Base-by-base conservation (phyloP, 495 filamentous ascomycete species). In the Baudoinia panamericana region DNA sequence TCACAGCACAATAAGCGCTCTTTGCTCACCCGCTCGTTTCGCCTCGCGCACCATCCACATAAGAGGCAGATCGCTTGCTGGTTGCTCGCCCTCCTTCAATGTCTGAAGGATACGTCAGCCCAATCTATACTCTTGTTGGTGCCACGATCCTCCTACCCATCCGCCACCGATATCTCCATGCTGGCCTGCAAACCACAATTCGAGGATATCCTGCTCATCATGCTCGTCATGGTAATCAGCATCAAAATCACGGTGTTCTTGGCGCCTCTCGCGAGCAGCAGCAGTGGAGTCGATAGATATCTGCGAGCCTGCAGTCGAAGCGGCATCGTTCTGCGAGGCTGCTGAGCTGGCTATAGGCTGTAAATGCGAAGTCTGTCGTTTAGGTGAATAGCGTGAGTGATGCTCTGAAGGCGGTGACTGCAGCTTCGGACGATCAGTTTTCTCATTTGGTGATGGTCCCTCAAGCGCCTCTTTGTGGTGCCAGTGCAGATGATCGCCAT, bases 91-190 rank as follows among this genome's bases (percentile, higher is more conserved):
- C 0, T 67, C 75, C n/a, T n/a, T n/a, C n/a, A n/a, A n/a, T n/a
- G n/a, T n/a, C n/a, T n/a, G n/a, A n/a, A n/a, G n/a, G n/a, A n/a
- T n/a, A n/a, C n/a, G n/a, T n/a, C n/a, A n/a, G n/a, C n/a, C n/a
- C n/a, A n/a, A n/a, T n/a, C n/a, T n/a, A n/a, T n/a, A n/a, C n/a
- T n/a, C n/a, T n/a, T n/a, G n/a, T n/a, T n/a, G n/a, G n/a, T n/a
- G n/a, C n/a, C n/a, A n/a, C 0, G 60, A 52, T 0, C 62, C 46
- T 4, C 79, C 59, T 39, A 75, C 74, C 84, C 84, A 93, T 1
- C 84, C 84, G 17, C 85, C 84, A 12, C 84, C 84, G 21, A 92
- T 75, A 47, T 92, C 84, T 8, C 72, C 83, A 51, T 92, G 84
- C 24, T 77, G 75, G 27, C 84, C 84, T 0, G 81, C 69, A 54